Evolutionary conservation across 164 flowering plant genomes (phyloP).

Genomic region (Nymphaea thermarum): DNA sequence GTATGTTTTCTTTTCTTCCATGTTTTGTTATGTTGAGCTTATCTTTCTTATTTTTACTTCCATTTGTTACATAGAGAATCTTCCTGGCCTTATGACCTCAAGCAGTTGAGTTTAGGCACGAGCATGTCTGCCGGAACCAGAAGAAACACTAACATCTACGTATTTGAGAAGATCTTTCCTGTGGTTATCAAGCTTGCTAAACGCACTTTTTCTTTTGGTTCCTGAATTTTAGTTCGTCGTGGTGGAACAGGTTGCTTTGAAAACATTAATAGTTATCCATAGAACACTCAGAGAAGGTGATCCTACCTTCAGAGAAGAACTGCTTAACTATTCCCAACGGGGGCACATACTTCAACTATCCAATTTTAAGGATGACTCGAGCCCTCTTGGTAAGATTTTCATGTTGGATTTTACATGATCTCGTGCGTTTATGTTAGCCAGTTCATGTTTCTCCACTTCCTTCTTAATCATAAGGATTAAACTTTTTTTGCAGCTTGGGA

Average conservation of each 20-base stretch:
- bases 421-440: not conserved
- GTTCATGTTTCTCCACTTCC: not conserved
- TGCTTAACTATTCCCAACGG: slow-evolving; percentile 51
- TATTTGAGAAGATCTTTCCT: not conserved
- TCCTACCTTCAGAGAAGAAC: slow-evolving; percentile 94
- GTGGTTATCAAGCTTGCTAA: too few species aligned
- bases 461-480: not conserved
- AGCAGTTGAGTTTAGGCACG: not conserved
- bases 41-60: too few species aligned
- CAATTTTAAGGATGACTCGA: slow-evolving; percentile 93
- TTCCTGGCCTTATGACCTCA: not conserved
- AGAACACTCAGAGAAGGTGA: slow-evolving; percentile 93
- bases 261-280: slow-evolving; percentile 86
- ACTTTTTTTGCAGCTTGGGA: slow-evolving; percentile 73
- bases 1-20: slow-evolving; percentile 19
- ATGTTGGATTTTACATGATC: not conserved
- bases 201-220: not conserved
- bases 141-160: not conserved
- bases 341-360: slow-evolving; percentile 73
- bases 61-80: not conserved
- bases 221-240: not conserved
- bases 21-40: too few species aligned
- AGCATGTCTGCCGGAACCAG: not conserved
- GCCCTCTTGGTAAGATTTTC: slow-evolving; percentile 59
- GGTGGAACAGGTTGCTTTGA: slow-evolving; percentile 72